Evolutionary conservation across 129 eudicot species (phyloP).

Genomic region (Chrysanthemum lavandulifolium): DNA sequence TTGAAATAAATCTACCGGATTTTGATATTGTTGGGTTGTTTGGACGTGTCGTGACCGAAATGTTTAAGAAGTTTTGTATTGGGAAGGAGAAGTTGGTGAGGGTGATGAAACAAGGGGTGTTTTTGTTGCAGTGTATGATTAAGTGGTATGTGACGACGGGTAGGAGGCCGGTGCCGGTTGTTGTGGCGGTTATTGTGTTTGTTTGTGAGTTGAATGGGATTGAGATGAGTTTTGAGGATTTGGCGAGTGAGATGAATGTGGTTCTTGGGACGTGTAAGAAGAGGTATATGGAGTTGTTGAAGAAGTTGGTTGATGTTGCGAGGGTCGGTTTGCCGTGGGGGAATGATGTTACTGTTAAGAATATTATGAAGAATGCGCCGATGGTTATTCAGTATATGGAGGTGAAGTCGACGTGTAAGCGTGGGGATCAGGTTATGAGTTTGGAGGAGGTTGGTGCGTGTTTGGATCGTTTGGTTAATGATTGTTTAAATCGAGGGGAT

Average conservation of each 20-base stretch:
- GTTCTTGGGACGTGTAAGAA: constrained; percentile 46
- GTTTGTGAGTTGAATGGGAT: constrained; percentile 56
- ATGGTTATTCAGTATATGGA: constrained; percentile 79
- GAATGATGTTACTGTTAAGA: constrained; percentile 69
- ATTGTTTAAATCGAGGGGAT: constrained; percentile 35
- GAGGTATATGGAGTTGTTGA: constrained; percentile 72
- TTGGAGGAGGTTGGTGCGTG: constrained; percentile 30
- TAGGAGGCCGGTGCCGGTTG: constrained; percentile 73
- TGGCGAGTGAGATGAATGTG: constrained; percentile 60
- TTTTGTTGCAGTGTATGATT: constrained; percentile 71
- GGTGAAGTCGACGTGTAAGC: constrained; percentile 55
- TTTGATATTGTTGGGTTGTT: constrained; percentile 57
- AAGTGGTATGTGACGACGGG: constrained; percentile 87
- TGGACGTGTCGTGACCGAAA: constrained; percentile 18
- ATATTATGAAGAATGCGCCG: constrained; percentile 65
- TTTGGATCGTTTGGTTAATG: constrained; percentile 43
- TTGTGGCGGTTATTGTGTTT: constrained; percentile 60
- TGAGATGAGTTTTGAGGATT: constrained; percentile 53
- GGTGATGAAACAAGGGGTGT: constrained; percentile 76
- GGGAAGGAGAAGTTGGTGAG: constrained; percentile 20
- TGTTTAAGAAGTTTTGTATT: no score
- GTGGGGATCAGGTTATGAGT: constrained; percentile 8
- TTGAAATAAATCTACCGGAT: constrained; percentile 56
- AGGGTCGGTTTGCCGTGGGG: constrained; percentile 72
- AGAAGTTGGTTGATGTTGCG: constrained; percentile 76